Percentiles rank a stretch among this genome's conserved stretches.
Conservation (phyloP, 2,329 filamentous ascomycete species). For the Fusarium fujikuroi region DNA sequence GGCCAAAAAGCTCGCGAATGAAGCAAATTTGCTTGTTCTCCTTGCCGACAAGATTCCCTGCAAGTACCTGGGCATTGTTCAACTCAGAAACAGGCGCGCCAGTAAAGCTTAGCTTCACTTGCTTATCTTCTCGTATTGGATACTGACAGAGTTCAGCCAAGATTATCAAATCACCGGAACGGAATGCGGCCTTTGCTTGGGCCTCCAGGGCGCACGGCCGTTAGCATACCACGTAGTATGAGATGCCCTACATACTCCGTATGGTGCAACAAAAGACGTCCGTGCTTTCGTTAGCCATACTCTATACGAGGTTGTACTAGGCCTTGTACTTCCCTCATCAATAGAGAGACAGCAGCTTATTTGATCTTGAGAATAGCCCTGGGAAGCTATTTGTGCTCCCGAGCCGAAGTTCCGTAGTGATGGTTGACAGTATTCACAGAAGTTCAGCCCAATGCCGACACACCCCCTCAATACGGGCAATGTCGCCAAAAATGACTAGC, state of each 20-base stretch:
- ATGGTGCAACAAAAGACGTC: neutral
- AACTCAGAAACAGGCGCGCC: neutral
- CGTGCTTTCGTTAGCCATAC: neutral
- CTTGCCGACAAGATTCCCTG: too few species aligned
- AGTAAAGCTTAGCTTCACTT: neutral
- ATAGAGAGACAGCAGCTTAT: too few species aligned
- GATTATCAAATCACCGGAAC: accelerated
- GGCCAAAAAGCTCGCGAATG: too few species aligned
- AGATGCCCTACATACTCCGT: neutral
- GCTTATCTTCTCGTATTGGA: neutral
- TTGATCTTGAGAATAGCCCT: too few species aligned
- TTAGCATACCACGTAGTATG: neutral
- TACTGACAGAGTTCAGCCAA: neutral
- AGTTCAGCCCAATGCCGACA: neutral
- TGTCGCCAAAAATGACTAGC: neutral
- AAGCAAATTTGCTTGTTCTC: too few species aligned
- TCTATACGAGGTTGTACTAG: too few species aligned
- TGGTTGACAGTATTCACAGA: neutral
- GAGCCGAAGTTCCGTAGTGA: neutral
- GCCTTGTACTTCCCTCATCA: too few species aligned
- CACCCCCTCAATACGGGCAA: neutral
- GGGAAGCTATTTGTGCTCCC: neutral
- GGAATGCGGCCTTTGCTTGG: neutral
- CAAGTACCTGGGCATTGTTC: too few species aligned
- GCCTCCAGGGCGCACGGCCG: neutral